Evolutionary conservation across 805 yeast species (phyloP).

Genomic region (Lipomyces lipofer): DNA sequence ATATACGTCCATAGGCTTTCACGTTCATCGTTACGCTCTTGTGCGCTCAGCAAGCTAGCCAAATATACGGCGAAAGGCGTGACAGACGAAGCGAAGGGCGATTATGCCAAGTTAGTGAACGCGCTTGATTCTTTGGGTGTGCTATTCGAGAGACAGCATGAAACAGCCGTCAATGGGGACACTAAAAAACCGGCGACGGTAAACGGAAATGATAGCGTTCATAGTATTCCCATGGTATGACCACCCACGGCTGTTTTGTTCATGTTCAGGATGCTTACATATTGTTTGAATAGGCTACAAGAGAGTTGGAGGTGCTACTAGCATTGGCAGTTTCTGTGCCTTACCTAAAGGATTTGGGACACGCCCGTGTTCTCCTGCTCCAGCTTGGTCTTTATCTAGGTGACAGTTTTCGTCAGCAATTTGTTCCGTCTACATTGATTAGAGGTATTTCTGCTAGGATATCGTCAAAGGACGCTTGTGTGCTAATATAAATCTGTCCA

Average conservation of each 20-base stretch:
- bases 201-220: conserved; percentile 29
- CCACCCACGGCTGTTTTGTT: background rate
- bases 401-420: conserved; percentile 49
- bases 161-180: conserved; percentile 26
- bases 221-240: conserved; percentile 12
- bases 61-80: conserved; percentile 37
- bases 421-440: conserved; percentile 37
- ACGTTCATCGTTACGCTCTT: conserved; percentile 42
- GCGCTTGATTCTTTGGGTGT: conserved; percentile 36
- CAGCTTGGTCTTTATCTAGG: conserved; percentile 50
- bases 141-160: conserved; percentile 31
- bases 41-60: conserved; percentile 45
- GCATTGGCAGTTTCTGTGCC: conserved; percentile 55
- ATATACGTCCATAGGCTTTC: conserved; percentile 40
- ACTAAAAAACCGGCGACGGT: conserved; percentile 26
- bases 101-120: conserved; percentile 30
- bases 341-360: conserved; percentile 41
- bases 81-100: conserved; percentile 22
- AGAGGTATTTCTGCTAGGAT: conserved; percentile 18
- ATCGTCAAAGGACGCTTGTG: background rate
- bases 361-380: conserved; percentile 47
- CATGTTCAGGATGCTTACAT: conserved; percentile 10
- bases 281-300: conserved; percentile 19
- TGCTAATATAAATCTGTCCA: background rate
- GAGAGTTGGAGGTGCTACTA: conserved; percentile 53